These are phyloP conservation scores for Thermoascus crustaceus DNA, from an alignment of 2,329 filamentous ascomycete species.

Conservation along the genomic window DNA sequence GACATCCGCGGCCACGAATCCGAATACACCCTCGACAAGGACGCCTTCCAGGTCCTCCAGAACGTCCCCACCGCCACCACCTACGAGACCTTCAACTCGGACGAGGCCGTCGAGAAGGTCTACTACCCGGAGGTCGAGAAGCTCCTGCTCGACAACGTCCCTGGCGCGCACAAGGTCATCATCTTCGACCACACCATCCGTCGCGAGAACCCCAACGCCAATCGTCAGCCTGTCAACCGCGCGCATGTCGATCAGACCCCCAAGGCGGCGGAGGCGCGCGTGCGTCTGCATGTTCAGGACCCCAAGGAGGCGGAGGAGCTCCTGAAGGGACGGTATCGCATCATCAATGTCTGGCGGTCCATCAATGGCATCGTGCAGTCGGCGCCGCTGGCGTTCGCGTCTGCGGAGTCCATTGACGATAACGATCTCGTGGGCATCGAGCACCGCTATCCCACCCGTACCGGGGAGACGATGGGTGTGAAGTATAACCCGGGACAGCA, in stretches of 20 bases:
- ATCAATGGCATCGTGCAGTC: constrained; percentile 51
- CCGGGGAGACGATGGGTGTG: constrained; percentile 67
- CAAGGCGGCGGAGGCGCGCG: constrained; percentile 56
- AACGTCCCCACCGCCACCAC: constrained; percentile 49
- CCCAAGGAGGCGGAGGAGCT: constrained; percentile 57
- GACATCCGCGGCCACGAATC: constrained; percentile 67
- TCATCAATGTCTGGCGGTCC: constrained; percentile 81
- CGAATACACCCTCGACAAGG: constrained; percentile 58
- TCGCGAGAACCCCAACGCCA: constrained; percentile 50
- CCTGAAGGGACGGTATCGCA: constrained; percentile 62
- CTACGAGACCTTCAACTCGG: constrained; percentile 52
- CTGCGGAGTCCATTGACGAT: constrained; percentile 47
- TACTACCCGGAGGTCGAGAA: constrained; percentile 83
- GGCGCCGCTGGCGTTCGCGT: constrained; percentile 51
- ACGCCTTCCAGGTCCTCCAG: constrained; percentile 64
- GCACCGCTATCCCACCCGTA: constrained; percentile 63
- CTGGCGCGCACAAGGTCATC: constrained; percentile 57
- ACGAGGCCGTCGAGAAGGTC: constrained; percentile 58
- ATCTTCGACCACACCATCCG: constrained; percentile 88
- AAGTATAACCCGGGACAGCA: constrained; percentile 52
- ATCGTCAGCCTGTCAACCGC: constrained; percentile 59
- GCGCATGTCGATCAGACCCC: constrained; percentile 81
- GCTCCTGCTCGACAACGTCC: constrained; percentile 59
- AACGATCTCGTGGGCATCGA: constrained; percentile 63
- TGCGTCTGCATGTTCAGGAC: constrained; percentile 56